Percentiles rank a stretch among this genome's conserved stretches.
These are phyloP conservation scores for Xylaria polymorpha DNA, from an alignment of 2,329 filamentous ascomycete genomes.

Conservation along the genomic window DNA sequence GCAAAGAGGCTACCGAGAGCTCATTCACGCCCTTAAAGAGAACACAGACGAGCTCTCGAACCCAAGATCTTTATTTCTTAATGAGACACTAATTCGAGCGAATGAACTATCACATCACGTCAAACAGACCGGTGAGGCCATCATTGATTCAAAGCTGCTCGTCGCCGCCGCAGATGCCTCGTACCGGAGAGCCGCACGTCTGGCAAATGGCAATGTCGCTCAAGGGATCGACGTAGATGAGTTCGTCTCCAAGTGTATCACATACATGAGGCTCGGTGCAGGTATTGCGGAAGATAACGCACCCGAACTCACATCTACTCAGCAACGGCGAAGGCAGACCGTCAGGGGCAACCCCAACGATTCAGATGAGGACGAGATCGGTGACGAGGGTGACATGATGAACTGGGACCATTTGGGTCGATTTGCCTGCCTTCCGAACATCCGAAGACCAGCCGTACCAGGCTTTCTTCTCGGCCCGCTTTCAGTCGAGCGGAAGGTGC, in stretches of 20 bases:
- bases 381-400: conserved; percentile 78
- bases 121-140: conserved; percentile 90
- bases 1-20: conserved; percentile 75
- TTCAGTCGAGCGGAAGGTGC: conserved; percentile 85
- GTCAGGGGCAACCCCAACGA: conserved; percentile 57
- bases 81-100: conserved; percentile 72
- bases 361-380: conserved; percentile 73
- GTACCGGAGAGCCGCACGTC: conserved; percentile 78
- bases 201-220: conserved; percentile 77
- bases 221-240: conserved; percentile 89
- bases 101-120: conserved; percentile 75
- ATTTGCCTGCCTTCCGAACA: conserved; percentile 78
- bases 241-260: conserved; percentile 89
- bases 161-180: conserved; percentile 84
- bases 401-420: conserved; percentile 89
- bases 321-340: conserved; percentile 58
- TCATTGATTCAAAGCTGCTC: conserved; percentile 87
- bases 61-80: conserved; percentile 71
- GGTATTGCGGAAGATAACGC: conserved; percentile 64
- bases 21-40: conserved; percentile 71
- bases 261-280: conserved; percentile 80
- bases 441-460: conserved; percentile 78
- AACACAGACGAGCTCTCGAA: conserved; percentile 78
- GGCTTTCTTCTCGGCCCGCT: conserved; percentile 90
- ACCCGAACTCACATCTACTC: conserved; percentile 62